Percentiles rank a stretch among this genome's conserved stretches.
These are phyloP conservation scores for Lichtheimia ramosa DNA, from an alignment of 371 early-diverging fungal genomes.

Conservation along the genomic window DNA sequence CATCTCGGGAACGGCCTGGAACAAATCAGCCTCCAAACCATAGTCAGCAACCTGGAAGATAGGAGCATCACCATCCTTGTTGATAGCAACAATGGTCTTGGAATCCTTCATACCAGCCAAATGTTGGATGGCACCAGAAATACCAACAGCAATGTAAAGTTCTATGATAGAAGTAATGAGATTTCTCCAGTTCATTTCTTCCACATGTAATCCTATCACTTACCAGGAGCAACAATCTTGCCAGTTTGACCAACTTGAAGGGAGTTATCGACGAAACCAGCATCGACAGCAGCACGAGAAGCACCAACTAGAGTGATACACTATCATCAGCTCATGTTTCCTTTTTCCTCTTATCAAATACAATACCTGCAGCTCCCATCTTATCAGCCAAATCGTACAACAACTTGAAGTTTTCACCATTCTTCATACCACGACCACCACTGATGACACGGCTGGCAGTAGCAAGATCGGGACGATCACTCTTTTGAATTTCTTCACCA, in stretches of 20 bases:
- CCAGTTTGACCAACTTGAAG: slow-evolving; percentile 98
- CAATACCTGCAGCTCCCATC: slow-evolving; percentile 88
- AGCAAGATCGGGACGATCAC: slow-evolving; percentile 93
- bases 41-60: slow-evolving; percentile 98
- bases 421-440: slow-evolving; percentile 98
- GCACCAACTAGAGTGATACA: slow-evolving; percentile 80
- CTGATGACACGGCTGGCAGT: slow-evolving; percentile 88
- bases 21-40: slow-evolving; percentile 95
- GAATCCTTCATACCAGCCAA: slow-evolving; percentile 99
- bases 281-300: slow-evolving; percentile 98
- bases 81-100: slow-evolving; percentile 97
- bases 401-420: slow-evolving; percentile 92
- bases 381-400: slow-evolving; percentile 94
- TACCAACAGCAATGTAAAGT: slow-evolving; percentile 93
- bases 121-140: slow-evolving; percentile 98
- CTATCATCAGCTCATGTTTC: background rate
- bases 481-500: slow-evolving; percentile 89
- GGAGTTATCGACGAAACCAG: slow-evolving; percentile 95
- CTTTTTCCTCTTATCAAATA: background rate
- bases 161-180: slow-evolving; percentile 32
- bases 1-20: slow-evolving; percentile 91
- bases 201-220: slow-evolving; percentile 6
- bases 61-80: slow-evolving; percentile 98
- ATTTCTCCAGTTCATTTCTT: background rate
- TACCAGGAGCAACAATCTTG: slow-evolving; percentile 94